Conservation (phyloP, 352 stramenopile genomes). For the Pythium graminicola region DNA sequence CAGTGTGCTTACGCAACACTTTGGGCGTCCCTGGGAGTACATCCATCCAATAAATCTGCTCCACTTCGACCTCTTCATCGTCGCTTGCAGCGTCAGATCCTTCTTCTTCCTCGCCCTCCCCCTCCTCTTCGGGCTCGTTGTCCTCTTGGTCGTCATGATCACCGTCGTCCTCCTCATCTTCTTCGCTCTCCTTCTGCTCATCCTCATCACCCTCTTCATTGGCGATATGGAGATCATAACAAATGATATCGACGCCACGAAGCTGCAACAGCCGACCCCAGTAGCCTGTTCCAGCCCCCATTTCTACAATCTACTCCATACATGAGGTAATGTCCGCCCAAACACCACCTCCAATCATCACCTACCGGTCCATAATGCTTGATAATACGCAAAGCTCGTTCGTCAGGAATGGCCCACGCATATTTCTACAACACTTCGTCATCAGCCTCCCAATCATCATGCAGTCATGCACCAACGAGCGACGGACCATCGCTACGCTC, state of each 20-base stretch:
- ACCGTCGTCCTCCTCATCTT: constrained; percentile 16
- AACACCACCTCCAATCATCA: not conserved
- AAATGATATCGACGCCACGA: constrained; percentile 77
- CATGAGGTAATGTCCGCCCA: not conserved
- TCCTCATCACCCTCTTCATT: constrained; percentile 30
- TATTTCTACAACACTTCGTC: constrained; percentile 56
- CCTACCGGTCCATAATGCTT: constrained; percentile 83
- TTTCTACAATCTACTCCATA: constrained; percentile 77
- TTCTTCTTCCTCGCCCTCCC: constrained; percentile 32
- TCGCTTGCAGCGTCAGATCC: constrained; percentile 26
- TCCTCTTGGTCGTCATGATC: not conserved
- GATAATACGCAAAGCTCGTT: constrained; percentile 83
- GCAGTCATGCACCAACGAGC: too few species aligned
- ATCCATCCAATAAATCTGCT: constrained; percentile 85
- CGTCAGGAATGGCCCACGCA: constrained; percentile 89
- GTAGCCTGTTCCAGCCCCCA: constrained; percentile 87
- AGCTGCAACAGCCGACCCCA: constrained; percentile 79
- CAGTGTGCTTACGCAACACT: constrained; percentile 64
- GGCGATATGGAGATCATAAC: constrained; percentile 82
- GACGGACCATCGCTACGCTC: constrained; percentile 69
- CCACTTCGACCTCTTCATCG: constrained; percentile 66
- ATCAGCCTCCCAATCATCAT: not conserved
- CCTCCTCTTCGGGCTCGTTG: constrained; percentile 43
- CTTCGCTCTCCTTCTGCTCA: constrained; percentile 19
- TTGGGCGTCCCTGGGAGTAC: constrained; percentile 65